A percentile compares a stretch with the other conserved stretches of the same genome.
Conservation (phyloP, 2,329 filamentous ascomycete genomes). For the Diaporthe citrichinensis region DNA sequence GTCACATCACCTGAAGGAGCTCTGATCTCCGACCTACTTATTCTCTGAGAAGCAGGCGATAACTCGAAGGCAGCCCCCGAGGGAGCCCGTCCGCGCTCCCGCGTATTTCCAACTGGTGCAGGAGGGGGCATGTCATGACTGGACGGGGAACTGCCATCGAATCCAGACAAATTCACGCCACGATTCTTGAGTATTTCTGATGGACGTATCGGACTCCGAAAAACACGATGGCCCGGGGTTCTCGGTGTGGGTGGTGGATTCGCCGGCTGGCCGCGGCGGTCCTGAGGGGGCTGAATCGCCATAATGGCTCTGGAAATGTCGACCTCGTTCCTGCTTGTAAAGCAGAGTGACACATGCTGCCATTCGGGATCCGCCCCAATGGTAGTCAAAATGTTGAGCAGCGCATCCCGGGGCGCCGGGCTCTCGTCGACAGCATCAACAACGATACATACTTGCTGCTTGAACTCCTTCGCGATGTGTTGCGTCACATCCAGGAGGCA, state of each 20-base stretch:
- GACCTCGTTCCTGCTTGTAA: conserved; percentile 18
- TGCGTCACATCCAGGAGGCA: background rate
- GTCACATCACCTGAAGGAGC: too few species aligned
- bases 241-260: too few species aligned
- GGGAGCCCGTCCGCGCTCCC: background rate
- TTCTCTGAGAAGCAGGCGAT: background rate
- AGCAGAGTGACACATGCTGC: conserved; percentile 17
- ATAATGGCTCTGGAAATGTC: background rate
- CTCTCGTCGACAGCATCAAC: conserved; percentile 35
- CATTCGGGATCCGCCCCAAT: background rate
- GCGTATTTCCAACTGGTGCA: background rate
- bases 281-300: background rate
- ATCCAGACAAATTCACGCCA: background rate
- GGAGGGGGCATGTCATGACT: background rate
- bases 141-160: too few species aligned
- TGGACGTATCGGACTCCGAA: background rate
- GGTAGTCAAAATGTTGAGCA: conserved; percentile 23
- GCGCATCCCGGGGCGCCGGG: background rate
- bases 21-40: background rate
- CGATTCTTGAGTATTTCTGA: background rate
- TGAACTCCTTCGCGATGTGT: background rate
- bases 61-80: background rate
- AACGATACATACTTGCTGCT: conserved; percentile 22
- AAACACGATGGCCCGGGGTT: background rate
- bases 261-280: background rate